Conservation (phyloP, 73 alveolate species). For the Paramecium sexaurelia region DNA sequence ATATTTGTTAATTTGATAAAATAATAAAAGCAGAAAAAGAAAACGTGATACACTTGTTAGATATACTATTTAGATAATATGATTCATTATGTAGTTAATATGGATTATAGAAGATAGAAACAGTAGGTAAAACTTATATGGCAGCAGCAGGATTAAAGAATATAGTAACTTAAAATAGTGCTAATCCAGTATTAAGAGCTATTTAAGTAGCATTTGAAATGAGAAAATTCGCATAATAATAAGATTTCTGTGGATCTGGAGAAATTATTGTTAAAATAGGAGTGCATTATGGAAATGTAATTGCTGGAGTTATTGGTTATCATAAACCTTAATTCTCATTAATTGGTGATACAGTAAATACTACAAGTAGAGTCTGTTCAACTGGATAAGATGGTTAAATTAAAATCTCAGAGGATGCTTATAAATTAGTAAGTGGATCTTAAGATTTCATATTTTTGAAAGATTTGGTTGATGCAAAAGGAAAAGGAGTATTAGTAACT, state of each 20-base stretch:
- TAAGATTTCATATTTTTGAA: not conserved
- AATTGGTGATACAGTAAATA: slow-evolving; percentile 76
- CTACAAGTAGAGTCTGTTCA: slow-evolving; percentile 73
- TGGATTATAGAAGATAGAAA: slow-evolving; percentile 69
- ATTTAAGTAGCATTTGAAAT: slow-evolving; percentile 35
- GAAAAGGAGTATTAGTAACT: slow-evolving; percentile 70
- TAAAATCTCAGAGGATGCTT: slow-evolving; percentile 65
- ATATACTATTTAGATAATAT: slow-evolving; percentile 56
- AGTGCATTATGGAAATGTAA: slow-evolving; percentile 72
- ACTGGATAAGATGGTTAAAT: slow-evolving; percentile 65
- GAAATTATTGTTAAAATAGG: slow-evolving; percentile 70
- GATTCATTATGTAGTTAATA: slow-evolving; percentile 69
- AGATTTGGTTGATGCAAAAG: slow-evolving; percentile 69
- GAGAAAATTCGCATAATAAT: slow-evolving; percentile 4
- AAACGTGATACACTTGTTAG: slow-evolving; percentile 63
- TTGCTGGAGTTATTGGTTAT: slow-evolving; percentile 77
- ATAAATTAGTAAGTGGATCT: slow-evolving; percentile 14
- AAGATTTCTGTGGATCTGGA: not conserved
- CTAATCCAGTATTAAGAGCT: slow-evolving; percentile 29
- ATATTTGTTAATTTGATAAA: slow-evolving; percentile 71
- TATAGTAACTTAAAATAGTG: not conserved
- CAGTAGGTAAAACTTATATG: slow-evolving; percentile 76
- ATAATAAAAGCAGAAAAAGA: slow-evolving; percentile 49
- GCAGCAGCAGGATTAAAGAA: slow-evolving; percentile 73
- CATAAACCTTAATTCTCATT: slow-evolving; percentile 76